Evolutionary conservation across 225 moss, liverwort and hornwort species (phyloP).

Genomic region (Pleurozium schreberi): DNA sequence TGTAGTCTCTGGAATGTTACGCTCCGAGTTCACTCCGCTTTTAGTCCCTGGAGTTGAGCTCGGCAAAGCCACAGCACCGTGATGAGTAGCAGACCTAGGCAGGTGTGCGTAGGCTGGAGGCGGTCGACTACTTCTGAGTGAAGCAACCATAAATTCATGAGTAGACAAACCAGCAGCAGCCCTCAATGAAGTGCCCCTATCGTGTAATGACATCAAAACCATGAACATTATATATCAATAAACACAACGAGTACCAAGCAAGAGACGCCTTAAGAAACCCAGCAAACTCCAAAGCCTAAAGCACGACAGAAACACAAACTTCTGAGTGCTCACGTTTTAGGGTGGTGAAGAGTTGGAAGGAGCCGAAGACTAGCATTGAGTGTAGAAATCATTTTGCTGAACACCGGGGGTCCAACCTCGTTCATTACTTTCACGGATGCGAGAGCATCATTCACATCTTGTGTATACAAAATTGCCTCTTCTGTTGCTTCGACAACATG

Average conservation of each 20-base stretch:
- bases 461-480: slow-evolving; percentile 53
- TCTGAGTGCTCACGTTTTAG: slow-evolving; percentile 42
- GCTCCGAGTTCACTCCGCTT: not conserved
- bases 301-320: not conserved
- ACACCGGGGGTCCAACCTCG: slow-evolving; percentile 69
- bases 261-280: not conserved
- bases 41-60: slow-evolving; percentile 7
- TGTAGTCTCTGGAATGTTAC: slow-evolving; percentile 1
- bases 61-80: slow-evolving; percentile 13
- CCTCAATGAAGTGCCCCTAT: not conserved
- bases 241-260: not conserved
- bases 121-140: slow-evolving; percentile 13
- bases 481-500: slow-evolving; percentile 57
- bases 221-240: not conserved
- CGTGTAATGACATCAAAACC: not conserved
- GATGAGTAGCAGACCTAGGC: slow-evolving; percentile 29
- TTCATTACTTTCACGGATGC: slow-evolving; percentile 74
- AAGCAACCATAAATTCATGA: not conserved
- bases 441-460: slow-evolving; percentile 86
- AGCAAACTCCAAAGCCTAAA: not conserved
- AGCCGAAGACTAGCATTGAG: slow-evolving; percentile 70
- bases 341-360: slow-evolving; percentile 58
- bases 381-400: slow-evolving; percentile 81
- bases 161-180: not conserved
- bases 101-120: slow-evolving; percentile 17